Base-by-base conservation (phyloP, 2,329 filamentous ascomycete species). In the Amauroascus verrucosus region DNA sequence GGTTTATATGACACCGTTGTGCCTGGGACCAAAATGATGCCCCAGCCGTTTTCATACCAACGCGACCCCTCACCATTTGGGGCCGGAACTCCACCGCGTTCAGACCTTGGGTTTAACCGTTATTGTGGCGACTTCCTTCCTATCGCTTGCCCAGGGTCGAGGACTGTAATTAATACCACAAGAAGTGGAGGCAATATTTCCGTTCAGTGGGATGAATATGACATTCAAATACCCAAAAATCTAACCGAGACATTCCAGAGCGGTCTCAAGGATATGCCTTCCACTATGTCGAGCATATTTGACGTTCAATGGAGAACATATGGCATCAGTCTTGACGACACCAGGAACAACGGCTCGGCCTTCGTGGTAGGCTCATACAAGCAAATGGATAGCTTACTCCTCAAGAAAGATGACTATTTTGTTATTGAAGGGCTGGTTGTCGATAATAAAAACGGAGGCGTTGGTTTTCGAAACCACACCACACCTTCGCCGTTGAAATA, bases 381-480 rank as follows among this genome's bases (percentile, higher is more conserved):
- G 28, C 64, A 62, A 33, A 57, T 66, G 43, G 57, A 62, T 7
- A 65, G 59, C 5, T 56, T 72, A 6, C 56, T 70, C 5, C 58
- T 72, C 1, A 65, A 67, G 2, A n/a, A n/a, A n/a, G 60, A 72
- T 8, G 58, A 53, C 1, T 57, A 68, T 13, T 51, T 64, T 22
- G 51, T 66, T 1, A 61, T 76, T 0, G 74, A 77, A 56, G 74
- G 74, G 0, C 61, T 76, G 3, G 59, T 76, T 6, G 68, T 75
- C 0, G 72, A 76, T 54, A 66, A 65, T 22, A 59, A 62, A 22
- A 63, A 62, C 16, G 73, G 73, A 0, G 71, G 72, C 0, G 63
- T 76, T 18, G 74, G 73, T 0, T 70, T 76, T 8, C 66, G 74
- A 22, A 75, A 75, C 55, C 73, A 75, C 54, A 74, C 67, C 0